Evolutionary conservation across 2,329 filamentous ascomycete species (phyloP), one percentile per base, ranked within the genome.

Genomic region (Fusarium illudens): DNA sequence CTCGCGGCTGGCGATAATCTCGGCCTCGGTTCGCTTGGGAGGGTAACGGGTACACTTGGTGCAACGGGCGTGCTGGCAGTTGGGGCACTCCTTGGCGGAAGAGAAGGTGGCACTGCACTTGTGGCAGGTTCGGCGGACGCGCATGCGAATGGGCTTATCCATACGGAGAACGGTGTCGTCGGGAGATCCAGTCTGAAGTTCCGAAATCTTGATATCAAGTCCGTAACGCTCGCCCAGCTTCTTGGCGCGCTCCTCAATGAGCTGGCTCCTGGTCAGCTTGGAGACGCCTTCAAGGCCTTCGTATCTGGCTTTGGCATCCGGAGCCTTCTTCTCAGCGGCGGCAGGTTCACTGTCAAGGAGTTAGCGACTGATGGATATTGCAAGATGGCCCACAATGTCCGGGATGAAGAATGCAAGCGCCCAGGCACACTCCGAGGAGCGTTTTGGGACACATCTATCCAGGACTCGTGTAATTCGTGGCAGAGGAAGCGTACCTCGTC

Each of bases 1-100:
- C 75, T 84, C 83, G 54, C 85, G 83, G 75, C 82, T 84, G 70
- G 83, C 84, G 62, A 84, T 78, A 70, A 82, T 81, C 74, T 87
- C 83, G 65, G 82, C 83, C 69, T 88, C 85, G 72, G 81, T 84
- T 70, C 87, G 88, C 80, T 89, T 89, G 55, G 86, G 83, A 32
- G 94, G 94, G 73, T 91, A 88, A 58, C 92, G 89, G 27, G 89
- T 87, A 77, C 94, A 97, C 74, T 91, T 89, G 75, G 88, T 91
- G 86, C 94, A 97, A 70, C 92, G 88, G 48, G 84, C 83, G 80
- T 97, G 94, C 71, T 91, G 86, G 81, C 94, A 97, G 70, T 87
- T 87, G 68, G 85, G 79, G 79, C 94, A 97, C 62, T 90, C 84
- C 80, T 90, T 93, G 73, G 90, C 87, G 19, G 86, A 79, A 58